Evolutionary conservation across 495 filamentous ascomycete species (phyloP).

Genomic region (Xylaria curta): DNA sequence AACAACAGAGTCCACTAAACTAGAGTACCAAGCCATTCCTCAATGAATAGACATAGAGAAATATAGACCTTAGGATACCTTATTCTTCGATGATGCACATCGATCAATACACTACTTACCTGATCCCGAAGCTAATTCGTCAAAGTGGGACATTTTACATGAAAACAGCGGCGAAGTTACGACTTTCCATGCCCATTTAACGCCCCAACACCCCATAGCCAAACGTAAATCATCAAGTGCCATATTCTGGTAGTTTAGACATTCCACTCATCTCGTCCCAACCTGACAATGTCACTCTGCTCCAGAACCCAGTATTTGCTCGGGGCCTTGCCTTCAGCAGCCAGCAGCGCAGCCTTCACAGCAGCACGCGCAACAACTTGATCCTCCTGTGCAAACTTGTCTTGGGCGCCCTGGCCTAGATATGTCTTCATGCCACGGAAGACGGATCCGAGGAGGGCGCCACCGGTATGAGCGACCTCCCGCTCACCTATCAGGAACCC

Average conservation of each 20-base stretch:
- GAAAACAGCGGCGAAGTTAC: not conserved
- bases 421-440: slow-evolving; percentile 59
- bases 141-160: not conserved
- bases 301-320: slow-evolving; percentile 56
- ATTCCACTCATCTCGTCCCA: slow-evolving; percentile 54
- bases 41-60: not conserved
- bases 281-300: slow-evolving; percentile 53
- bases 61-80: not conserved
- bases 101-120: not conserved
- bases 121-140: not conserved
- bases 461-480: slow-evolving; percentile 59
- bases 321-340: slow-evolving; percentile 54
- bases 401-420: slow-evolving; percentile 54
- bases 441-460: slow-evolving; percentile 56
- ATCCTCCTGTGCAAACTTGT: slow-evolving; percentile 75
- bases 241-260: not conserved
- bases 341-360: slow-evolving; percentile 60
- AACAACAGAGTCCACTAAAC: slow-evolving; percentile 10
- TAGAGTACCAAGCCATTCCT: not conserved
- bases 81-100: not conserved
- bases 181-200: not conserved
- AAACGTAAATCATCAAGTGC: not conserved
- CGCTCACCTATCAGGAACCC: slow-evolving; percentile 76
- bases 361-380: slow-evolving; percentile 77
- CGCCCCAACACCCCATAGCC: not conserved